Evolutionary conservation across 129 eudicot species (phyloP), one percentile per base, ranked within the genome.

Genomic region (Chrysanthemum makinoi): DNA sequence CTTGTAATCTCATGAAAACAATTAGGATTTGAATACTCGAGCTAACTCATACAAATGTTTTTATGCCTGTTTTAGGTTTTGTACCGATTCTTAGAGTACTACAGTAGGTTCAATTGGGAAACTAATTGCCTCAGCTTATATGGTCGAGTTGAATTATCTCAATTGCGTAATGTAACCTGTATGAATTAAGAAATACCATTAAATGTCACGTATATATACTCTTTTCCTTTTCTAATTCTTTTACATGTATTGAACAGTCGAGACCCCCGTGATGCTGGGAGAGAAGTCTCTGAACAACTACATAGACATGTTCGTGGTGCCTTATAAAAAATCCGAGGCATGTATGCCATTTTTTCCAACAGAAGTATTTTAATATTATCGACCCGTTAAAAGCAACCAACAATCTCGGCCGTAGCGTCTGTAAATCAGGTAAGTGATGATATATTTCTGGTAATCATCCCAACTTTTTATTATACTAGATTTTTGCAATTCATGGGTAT

Each of bases 341-440:
- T 63, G 59, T 57, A 53, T 68, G 26, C 83, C 76, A 59, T 43
- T 64, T 44, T 44, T 90, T 95, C 75, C 56, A 68, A 30, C 55
- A 28, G 12, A 95, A 90, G 84, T 63, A 69, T 82, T 68, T 95
- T 5, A 95, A 95, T 77, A 90, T 95, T 14, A 68, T 90, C 18
- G 99, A 95, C 76, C 97, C 99, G 6, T 71, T 95, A 63, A 95
- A 85, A 68, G 91, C 62, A 61, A 84, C 59, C 75, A 95, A 95
- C 79, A 95, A 95, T 78, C 88, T 95, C 57, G 99, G 99, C 10
- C 96, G 97, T 73, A 88, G 99, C 70, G 86, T 95, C 60, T 26
- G 73, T 20, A 20, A 20, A 20, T 20, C 20, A 84, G 96, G 97
- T 91, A 67, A 56, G 55, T n/a, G 10, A 16, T 48, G 18, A 55